Evolutionary conservation across 495 filamentous ascomycete species (phyloP).

Genomic region (Hypoxylon fragiforme): DNA sequence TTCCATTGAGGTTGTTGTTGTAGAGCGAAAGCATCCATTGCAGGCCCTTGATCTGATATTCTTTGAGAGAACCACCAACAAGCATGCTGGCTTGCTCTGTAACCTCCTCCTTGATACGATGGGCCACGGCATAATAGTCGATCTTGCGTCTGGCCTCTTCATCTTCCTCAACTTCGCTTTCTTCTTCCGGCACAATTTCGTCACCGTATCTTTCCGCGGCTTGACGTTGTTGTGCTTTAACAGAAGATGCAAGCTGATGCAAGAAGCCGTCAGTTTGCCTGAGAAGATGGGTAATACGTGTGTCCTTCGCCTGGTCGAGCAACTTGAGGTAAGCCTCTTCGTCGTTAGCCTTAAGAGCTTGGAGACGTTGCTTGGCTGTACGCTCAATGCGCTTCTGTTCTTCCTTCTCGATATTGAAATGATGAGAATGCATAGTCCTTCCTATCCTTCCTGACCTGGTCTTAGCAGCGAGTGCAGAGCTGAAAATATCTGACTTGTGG

Average conservation of each 20-base stretch:
- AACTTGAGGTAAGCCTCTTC: conserved; percentile 97
- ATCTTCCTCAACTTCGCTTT: conserved; percentile 64
- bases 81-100: conserved; percentile 79
- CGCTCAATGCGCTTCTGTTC: conserved; percentile 96
- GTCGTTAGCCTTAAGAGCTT: conserved; percentile 97
- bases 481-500: conserved; percentile 57
- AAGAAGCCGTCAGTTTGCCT: conserved; percentile 97
- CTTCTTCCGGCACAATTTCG: conserved; percentile 60
- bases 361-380: conserved; percentile 98
- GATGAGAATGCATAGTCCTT: conserved; percentile 81
- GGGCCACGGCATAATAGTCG: conserved; percentile 97
- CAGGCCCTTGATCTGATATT: conserved; percentile 96
- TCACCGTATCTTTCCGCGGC: conserved; percentile 77
- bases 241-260: conserved; percentile 89
- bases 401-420: conserved; percentile 97
- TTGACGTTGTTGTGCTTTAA: conserved; percentile 86
- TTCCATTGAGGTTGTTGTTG: conserved; percentile 99
- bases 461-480: conserved; percentile 42
- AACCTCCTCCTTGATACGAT: conserved; percentile 91
- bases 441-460: conserved; percentile 80
- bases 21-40: conserved; percentile 99
- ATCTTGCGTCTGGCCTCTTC: conserved; percentile 75
- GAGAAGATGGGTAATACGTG: conserved; percentile 94
- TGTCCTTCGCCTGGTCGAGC: conserved; percentile 97
- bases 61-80: conserved; percentile 89